Base-by-base conservation (phyloP, 441 rosid species). In the Populus hybrid region DNA sequence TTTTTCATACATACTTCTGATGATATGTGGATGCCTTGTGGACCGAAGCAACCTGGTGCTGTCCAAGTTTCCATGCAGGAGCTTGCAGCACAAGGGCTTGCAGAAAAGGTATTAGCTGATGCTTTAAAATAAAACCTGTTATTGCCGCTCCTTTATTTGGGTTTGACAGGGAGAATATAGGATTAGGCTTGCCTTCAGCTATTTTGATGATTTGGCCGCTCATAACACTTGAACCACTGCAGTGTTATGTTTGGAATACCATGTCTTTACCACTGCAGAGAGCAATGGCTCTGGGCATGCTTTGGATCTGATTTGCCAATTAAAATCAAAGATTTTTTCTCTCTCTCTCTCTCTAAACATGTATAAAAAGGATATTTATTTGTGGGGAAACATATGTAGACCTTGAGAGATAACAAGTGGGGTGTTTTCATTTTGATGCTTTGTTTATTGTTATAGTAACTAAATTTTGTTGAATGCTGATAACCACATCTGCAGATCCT, bases 21-120 rank as follows among this genome's bases (percentile, higher is more conserved):
- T 82, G 96, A 82, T 75, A 83, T 90, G 90, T 94, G 92, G 96
- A 85, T 94, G 76, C 99, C 99, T 23, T 96, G 99, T 86, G 99
- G 98, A 75, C 97, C 98, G 69, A 96, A 89, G 86, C 98, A 93
- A 80, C 90, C 80, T 14, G 96, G 93, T 77, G 95, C 98, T 71
- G 88, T 93, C 79, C 98, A 96, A 85, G 89, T 88, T 66, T 76
- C 92, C 18, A 94, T 94, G 97, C 97, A 93, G 88, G 99, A 96
- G 59, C 87, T 96, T 76, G 99, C 98, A 76, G 77, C 90, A 3
- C 79, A 91, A 83, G 99, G 99, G 69, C 90, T 88, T 69, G 98
- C 90, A 12, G 87, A 83, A 57, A 80, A 91, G 98, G 99, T 96
- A 86, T 42, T n/a, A 40, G 26, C 69, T 65, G 21, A 54, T 24